Evolutionary conservation across 2,329 filamentous ascomycete species (phyloP).

Genomic region (Fonsecaea pedrosoi): DNA sequence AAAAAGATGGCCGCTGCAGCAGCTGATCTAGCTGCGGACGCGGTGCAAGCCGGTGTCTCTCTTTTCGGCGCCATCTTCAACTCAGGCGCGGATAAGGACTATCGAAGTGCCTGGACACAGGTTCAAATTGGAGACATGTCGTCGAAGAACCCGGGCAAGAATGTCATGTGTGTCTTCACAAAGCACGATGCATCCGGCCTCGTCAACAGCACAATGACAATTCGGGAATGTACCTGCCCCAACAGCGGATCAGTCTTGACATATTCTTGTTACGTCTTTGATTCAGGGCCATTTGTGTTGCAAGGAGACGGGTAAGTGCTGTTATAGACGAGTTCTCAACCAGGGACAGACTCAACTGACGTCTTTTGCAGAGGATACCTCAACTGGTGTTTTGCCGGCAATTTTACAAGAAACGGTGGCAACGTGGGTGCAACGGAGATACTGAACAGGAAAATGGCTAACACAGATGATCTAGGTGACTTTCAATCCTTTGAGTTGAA

Average conservation of each 20-base stretch:
- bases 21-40: not conserved
- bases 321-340: not conserved
- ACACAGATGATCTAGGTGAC: not conserved
- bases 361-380: slow-evolving; percentile 1
- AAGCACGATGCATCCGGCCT: slow-evolving; percentile 20
- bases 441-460: not conserved
- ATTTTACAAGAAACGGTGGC: slow-evolving; percentile 9
- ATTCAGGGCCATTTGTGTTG: slow-evolving; percentile 13
- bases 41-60: not conserved
- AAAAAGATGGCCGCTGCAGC: not conserved
- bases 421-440: slow-evolving; percentile 1
- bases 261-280: slow-evolving; percentile 20
- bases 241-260: slow-evolving; percentile 8
- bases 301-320: slow-evolving; percentile 19
- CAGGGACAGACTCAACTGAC: slow-evolving; percentile 16
- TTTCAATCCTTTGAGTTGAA: not conserved
- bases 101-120: slow-evolving; percentile 20
- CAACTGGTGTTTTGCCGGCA: slow-evolving; percentile 20
- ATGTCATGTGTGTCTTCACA: slow-evolving; percentile 23
- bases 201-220: slow-evolving; percentile 1
- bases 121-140: slow-evolving; percentile 8
- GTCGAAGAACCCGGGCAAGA: slow-evolving; percentile 19
- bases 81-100: slow-evolving; percentile 15
- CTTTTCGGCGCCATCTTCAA: slow-evolving; percentile 6
- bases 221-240: slow-evolving; percentile 13